These are phyloP conservation scores for Zasmidium citrigriseum DNA, from an alignment of 2,329 filamentous ascomycete species.

Conservation along the genomic window DNA sequence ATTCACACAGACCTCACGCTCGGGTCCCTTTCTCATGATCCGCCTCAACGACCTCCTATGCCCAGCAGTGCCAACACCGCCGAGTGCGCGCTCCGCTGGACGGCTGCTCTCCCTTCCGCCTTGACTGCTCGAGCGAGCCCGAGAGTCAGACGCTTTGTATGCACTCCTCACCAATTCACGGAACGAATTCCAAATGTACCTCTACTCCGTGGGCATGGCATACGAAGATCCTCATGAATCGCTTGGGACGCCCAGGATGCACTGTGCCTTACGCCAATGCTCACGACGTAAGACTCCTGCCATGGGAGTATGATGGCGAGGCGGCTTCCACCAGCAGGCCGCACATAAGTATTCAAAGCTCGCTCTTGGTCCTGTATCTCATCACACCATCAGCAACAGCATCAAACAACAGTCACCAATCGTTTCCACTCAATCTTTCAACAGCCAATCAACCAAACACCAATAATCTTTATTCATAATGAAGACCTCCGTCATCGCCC, in stretches of 20 bases:
- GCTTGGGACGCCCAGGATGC: slow-evolving; percentile 1
- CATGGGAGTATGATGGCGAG: neutral
- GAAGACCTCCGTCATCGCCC: slow-evolving; percentile 21
- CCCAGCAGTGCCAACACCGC: slow-evolving; percentile 20
- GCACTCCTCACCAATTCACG: neutral
- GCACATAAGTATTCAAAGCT: neutral
- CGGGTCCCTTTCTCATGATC: neutral
- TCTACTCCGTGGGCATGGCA: neutral
- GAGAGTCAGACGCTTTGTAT: slow-evolving; percentile 5
- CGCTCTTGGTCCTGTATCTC: neutral
- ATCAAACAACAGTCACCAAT: slow-evolving; percentile 4
- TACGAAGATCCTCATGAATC: slow-evolving; percentile 14
- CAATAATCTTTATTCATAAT: slow-evolving; percentile 19
- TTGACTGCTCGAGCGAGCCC: slow-evolving; percentile 5
- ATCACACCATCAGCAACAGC: neutral
- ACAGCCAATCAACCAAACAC: slow-evolving; percentile 3
- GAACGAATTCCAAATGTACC: slow-evolving; percentile 14
- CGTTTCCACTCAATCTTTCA: slow-evolving; percentile 5
- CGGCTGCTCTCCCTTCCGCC: slow-evolving; percentile 7
- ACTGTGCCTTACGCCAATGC: neutral
- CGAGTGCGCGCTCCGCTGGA: slow-evolving; percentile 1
- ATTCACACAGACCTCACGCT: neutral
- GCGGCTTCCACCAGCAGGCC: neutral
- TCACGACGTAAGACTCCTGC: neutral
- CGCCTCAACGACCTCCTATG: neutral